Percentiles rank a stretch among this genome's conserved stretches.
Conservation (phyloP, 2,329 filamentous ascomycete species). For the Exophiala xenobiotica region DNA sequence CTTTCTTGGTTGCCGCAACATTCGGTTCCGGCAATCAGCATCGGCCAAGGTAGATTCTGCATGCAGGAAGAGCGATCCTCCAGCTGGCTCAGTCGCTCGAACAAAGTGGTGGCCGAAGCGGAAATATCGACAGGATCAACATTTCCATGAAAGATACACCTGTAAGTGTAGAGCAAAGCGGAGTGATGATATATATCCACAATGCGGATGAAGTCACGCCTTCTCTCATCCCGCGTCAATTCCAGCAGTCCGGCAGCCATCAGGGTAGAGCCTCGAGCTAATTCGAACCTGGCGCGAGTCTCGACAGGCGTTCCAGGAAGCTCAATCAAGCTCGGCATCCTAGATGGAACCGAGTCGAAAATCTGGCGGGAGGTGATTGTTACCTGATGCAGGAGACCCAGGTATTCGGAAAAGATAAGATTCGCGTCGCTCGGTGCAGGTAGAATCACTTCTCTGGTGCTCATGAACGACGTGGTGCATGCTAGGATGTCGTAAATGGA, state of each 20-base stretch:
- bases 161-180: slow-evolving; percentile 31
- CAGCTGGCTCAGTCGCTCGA: slow-evolving; percentile 23
- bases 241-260: slow-evolving; percentile 22
- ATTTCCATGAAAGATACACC: slow-evolving; percentile 21
- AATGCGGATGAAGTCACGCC: slow-evolving; percentile 31
- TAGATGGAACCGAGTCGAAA: background rate
- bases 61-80: slow-evolving; percentile 26
- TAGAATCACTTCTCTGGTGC: slow-evolving; percentile 18
- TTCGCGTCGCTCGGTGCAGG: slow-evolving; percentile 21
- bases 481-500: slow-evolving; percentile 26
- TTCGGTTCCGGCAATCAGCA: slow-evolving; percentile 33
- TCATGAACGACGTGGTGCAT: slow-evolving; percentile 21
- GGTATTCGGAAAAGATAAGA: slow-evolving; percentile 24
- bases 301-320: slow-evolving; percentile 13
- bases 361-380: slow-evolving; percentile 14
- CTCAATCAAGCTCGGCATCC: background rate
- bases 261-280: slow-evolving; percentile 25
- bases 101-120: slow-evolving; percentile 16
- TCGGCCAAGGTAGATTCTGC: slow-evolving; percentile 34
- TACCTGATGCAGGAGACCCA: slow-evolving; percentile 19
- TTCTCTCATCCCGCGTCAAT: slow-evolving; percentile 16
- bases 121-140: slow-evolving; percentile 11
- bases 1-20: slow-evolving; percentile 18
- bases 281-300: slow-evolving; percentile 16
- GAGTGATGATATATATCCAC: slow-evolving; percentile 34